A percentile compares a stretch with the other conserved stretches of the same genome.
Conservation (phyloP, 257 asterid genomes). For the Jaltomata sinuosa region DNA sequence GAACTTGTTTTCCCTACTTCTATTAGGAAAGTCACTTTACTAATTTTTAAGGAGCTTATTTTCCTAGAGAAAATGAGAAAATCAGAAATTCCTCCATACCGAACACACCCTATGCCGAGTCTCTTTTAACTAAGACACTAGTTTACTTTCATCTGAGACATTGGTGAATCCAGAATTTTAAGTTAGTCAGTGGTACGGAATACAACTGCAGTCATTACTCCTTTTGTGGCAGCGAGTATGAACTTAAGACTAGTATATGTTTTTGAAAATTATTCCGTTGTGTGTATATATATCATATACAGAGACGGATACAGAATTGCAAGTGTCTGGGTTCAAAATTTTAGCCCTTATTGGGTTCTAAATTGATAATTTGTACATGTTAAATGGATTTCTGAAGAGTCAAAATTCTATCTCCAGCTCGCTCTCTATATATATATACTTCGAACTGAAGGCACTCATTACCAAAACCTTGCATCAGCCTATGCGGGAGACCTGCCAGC, state of each 20-base stretch:
- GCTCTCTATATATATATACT: background rate
- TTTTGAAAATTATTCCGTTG: background rate
- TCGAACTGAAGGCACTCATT: background rate
- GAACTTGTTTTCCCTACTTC: too few species aligned
- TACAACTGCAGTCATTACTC: background rate
- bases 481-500: background rate
- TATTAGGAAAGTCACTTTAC: too few species aligned
- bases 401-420: background rate
- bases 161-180: background rate
- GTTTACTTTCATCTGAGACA: background rate
- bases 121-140: background rate
- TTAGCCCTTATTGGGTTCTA: background rate
- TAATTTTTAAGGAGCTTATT: too few species aligned
- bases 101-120: background rate
- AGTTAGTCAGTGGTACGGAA: background rate
- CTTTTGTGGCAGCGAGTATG: background rate
- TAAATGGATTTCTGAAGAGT: background rate
- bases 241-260: background rate
- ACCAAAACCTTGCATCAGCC: background rate
- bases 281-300: background rate
- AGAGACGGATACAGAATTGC: background rate
- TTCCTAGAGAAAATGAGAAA: too few species aligned
- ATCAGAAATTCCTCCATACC: too few species aligned
- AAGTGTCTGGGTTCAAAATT: background rate
- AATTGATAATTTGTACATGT: background rate